Conservation (phyloP, 2,329 filamentous ascomycete genomes). For the Fusarium penzigii region DNA sequence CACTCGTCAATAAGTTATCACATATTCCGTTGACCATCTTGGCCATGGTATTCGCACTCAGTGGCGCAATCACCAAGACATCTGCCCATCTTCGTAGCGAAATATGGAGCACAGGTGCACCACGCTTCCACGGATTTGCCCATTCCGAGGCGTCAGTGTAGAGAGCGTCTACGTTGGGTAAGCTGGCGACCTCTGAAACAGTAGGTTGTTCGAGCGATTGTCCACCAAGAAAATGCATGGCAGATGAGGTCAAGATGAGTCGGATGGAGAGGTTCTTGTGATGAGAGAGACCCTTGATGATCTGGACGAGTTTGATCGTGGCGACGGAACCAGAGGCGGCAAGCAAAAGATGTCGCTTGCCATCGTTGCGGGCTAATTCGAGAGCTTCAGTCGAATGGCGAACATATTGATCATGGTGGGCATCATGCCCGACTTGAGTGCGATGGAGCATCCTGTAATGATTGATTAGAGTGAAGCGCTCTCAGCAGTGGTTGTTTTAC, state of each 20-base stretch:
- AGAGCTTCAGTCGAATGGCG: slow-evolving; percentile 35
- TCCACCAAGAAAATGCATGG: slow-evolving; percentile 73
- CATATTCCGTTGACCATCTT: slow-evolving; percentile 79
- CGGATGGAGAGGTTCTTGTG: slow-evolving; percentile 71
- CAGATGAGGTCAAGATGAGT: slow-evolving; percentile 76
- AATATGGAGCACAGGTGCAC: slow-evolving; percentile 84
- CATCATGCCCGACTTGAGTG: slow-evolving; percentile 22
- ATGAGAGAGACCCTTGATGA: slow-evolving; percentile 58
- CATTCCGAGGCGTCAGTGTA: slow-evolving; percentile 89
- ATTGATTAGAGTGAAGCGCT: not conserved
- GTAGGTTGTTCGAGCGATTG: slow-evolving; percentile 77
- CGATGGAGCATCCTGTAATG: slow-evolving; percentile 22
- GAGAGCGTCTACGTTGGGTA: slow-evolving; percentile 76
- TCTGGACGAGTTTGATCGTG: slow-evolving; percentile 77
- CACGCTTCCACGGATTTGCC: slow-evolving; percentile 73
- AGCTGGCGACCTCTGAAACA: slow-evolving; percentile 55
- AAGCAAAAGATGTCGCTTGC: slow-evolving; percentile 45
- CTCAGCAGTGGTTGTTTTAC: not conserved
- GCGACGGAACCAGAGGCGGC: slow-evolving; percentile 65
- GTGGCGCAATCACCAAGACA: slow-evolving; percentile 74
- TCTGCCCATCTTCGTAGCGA: slow-evolving; percentile 80
- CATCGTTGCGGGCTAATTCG: slow-evolving; percentile 36
- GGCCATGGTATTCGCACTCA: slow-evolving; percentile 83
- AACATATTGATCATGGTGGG: slow-evolving; percentile 21
- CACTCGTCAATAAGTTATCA: slow-evolving; percentile 72